A percentile compares a stretch with the other conserved stretches of the same genome.
Conservation (phyloP, 2,329 filamentous ascomycete genomes). For the Cytospora paraplurivora region DNA sequence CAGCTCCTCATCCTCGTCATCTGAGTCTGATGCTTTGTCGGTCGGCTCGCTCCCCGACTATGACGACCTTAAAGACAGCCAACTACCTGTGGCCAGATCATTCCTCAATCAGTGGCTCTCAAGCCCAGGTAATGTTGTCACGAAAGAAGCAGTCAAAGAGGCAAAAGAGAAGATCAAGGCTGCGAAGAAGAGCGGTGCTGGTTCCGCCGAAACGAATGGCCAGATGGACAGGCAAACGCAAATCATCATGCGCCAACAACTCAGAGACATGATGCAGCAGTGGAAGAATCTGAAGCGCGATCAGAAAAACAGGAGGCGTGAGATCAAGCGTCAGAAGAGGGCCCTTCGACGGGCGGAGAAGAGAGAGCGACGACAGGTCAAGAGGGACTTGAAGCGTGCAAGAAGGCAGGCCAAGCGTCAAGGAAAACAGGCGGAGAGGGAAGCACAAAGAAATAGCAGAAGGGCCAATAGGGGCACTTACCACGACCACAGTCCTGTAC, state of each 20-base stretch:
- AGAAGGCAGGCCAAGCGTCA: slow-evolving; percentile 38
- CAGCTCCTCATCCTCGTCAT: slow-evolving; percentile 40
- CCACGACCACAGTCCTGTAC: not conserved
- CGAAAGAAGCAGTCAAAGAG: slow-evolving; percentile 46
- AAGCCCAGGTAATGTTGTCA: slow-evolving; percentile 52
- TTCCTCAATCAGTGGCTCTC: slow-evolving; percentile 52
- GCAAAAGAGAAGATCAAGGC: slow-evolving; percentile 48
- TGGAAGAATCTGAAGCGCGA: slow-evolving; percentile 47
- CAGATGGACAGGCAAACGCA: slow-evolving; percentile 34
- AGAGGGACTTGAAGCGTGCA: slow-evolving; percentile 37
- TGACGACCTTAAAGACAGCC: slow-evolving; percentile 51
- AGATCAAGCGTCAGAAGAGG: slow-evolving; percentile 39
- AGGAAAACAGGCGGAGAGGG: slow-evolving; percentile 30
- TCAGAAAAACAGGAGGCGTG: slow-evolving; percentile 38
- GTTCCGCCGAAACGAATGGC: slow-evolving; percentile 20
- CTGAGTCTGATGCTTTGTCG: slow-evolving; percentile 40
- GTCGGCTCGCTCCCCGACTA: slow-evolving; percentile 58
- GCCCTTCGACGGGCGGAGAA: slow-evolving; percentile 36
- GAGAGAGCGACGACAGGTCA: slow-evolving; percentile 37
- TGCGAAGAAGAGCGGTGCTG: slow-evolving; percentile 35
- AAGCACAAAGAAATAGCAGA: slow-evolving; percentile 28
- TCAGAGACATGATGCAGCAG: slow-evolving; percentile 47
- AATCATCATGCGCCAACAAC: slow-evolving; percentile 45
- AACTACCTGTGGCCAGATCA: slow-evolving; percentile 50
- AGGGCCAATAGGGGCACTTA: not conserved